phyloP scores from a whole-genome alignment of 345 rosid genomes.

The Bruguiera gymnorhiza region DNA sequence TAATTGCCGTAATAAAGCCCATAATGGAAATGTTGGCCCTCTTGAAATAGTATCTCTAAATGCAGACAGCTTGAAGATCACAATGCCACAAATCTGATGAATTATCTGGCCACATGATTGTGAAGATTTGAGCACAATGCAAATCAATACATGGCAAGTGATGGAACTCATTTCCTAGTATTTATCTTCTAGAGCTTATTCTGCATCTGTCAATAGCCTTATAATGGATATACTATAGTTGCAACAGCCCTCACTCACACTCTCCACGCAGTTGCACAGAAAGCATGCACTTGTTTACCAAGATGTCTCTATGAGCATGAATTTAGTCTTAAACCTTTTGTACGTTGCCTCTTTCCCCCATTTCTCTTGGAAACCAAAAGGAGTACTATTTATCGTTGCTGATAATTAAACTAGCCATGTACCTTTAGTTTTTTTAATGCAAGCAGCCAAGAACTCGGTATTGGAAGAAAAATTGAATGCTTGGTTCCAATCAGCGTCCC shows the following conservation, averaged over 20 bases:
- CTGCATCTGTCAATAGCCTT: not conserved
- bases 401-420: not conserved
- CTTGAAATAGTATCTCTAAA: not conserved
- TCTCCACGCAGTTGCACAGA: no score
- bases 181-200: not conserved
- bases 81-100: not conserved
- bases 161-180: not conserved
- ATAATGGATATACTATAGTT: not conserved
- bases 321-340: not conserved
- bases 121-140: not conserved
- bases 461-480: constrained; percentile 80
- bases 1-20: not conserved
- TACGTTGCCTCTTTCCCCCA: not conserved
- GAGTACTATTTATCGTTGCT: not conserved
- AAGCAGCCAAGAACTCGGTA: constrained; percentile 62
- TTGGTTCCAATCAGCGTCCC: constrained; percentile 79
- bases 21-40: not conserved
- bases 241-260: no score
- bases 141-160: not conserved
- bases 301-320: not conserved
- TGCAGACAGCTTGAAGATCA: not conserved
- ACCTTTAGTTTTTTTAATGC: constrained; percentile 63
- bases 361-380: not conserved
- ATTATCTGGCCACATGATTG: not conserved
- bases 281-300: no score